Base-by-base conservation (phyloP, 1,139 yeast species). In the Magnusiomyces fungicola region DNA sequence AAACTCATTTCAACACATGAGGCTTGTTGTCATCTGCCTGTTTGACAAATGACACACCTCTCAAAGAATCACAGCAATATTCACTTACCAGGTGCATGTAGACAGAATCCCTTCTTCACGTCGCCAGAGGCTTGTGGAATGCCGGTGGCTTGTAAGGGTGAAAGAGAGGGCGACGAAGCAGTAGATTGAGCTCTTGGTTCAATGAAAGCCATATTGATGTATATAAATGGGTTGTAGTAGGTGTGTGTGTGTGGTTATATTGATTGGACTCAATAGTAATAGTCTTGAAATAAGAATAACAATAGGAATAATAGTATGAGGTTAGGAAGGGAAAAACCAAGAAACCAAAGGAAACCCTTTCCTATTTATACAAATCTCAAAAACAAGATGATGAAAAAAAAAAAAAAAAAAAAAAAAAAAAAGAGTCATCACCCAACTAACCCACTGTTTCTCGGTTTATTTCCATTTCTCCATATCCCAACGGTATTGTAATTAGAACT, bases 181-280 rank as follows among this genome's bases (percentile, higher is more conserved):
- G 18, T 16, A 6, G 46, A 33, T 3, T 33, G 7, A 30, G 40
- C 40, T 16, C 33, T 23, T 14, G 40, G 9, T 32, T 23, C 40
- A 43, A 43, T 43, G 33, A 43, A 43, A 14, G 46, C 46, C 46
- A 43, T 43, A 19, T 25, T n/a, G n/a, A n/a, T n/a, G n/a, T n/a
- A n/a, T 32, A 9, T 32, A 12, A 32, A 32, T 7, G 30, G 30
- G 12, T 27, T 7, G 30, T 27, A n/a, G 30, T 7, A 27, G 12
- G 7, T 27, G 12, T 7, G 30, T 7, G 12, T 27, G 12, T 27
- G 30, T 27, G 30, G 30, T 27, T 7, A 27, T 7, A 27, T 27
- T 7, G 12, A 27, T 12, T 27, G 30, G 30, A 7, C 12, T 7
- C 12, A 27, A 27, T 12, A 27, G 12, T 7, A 27, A 7, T 27